Percentiles rank a stretch among this genome's conserved stretches.
Evolutionary conservation across 2,329 filamentous ascomycete genomes (phyloP).

Genomic region (Nemania serpens): DNA sequence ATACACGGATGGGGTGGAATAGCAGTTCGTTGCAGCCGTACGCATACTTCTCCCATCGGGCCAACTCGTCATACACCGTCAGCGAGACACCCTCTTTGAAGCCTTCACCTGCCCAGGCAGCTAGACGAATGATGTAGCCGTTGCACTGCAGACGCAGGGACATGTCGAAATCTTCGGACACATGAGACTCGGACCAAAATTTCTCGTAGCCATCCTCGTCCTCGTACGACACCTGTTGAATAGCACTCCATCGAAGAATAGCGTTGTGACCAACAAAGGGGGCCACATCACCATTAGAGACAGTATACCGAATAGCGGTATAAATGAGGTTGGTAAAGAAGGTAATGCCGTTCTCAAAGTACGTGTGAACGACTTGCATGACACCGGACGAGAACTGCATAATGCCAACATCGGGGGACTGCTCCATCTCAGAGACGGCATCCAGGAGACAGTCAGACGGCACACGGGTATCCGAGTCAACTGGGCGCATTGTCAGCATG

Average conservation of each 20-base stretch:
- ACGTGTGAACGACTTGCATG: slow-evolving; percentile 74
- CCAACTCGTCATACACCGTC: slow-evolving; percentile 73
- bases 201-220: slow-evolving; percentile 65
- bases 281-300: slow-evolving; percentile 72
- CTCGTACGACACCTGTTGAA: slow-evolving; percentile 61
- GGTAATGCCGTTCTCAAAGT: slow-evolving; percentile 73
- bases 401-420: slow-evolving; percentile 71
- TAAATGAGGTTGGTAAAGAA: slow-evolving; percentile 83
- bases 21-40: slow-evolving; percentile 74
- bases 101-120: slow-evolving; percentile 68
- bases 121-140: slow-evolving; percentile 71
- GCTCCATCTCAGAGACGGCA: slow-evolving; percentile 73
- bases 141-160: slow-evolving; percentile 70
- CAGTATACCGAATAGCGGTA: slow-evolving; percentile 71
- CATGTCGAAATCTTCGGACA: slow-evolving; percentile 81
- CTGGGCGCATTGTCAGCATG: slow-evolving; percentile 31
- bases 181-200: slow-evolving; percentile 76
- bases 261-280: slow-evolving; percentile 82
- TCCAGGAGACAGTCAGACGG: slow-evolving; percentile 70
- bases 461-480: slow-evolving; percentile 72
- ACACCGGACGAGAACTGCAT: slow-evolving; percentile 75
- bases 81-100: slow-evolving; percentile 77
- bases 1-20: slow-evolving; percentile 68
- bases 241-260: slow-evolving; percentile 70
- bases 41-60: slow-evolving; percentile 75